A percentile compares a stretch with the other conserved stretches of the same genome.
Conservation (phyloP, 2,329 filamentous ascomycete species). For the Moelleriella libera region DNA sequence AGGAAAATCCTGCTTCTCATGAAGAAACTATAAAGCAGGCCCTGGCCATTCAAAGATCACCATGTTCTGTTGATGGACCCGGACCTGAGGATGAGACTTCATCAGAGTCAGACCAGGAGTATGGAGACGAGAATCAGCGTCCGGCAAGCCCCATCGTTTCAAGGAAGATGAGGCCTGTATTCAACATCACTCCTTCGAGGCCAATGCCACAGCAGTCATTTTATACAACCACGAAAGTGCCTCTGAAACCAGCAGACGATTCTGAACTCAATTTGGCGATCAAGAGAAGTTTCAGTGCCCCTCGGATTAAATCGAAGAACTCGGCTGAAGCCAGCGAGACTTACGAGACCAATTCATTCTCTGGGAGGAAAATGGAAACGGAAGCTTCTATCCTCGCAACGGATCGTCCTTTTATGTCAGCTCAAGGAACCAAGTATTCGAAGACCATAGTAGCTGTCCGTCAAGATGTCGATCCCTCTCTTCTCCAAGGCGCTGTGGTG, state of each 20-base stretch:
- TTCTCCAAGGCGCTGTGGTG: constrained; percentile 60
- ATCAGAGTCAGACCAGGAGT: constrained; percentile 51
- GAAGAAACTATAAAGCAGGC: background rate
- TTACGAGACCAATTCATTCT: too few species aligned
- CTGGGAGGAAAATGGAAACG: background rate
- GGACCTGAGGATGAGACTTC: constrained; percentile 28
- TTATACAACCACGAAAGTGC: constrained; percentile 65
- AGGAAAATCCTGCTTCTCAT: constrained; percentile 40
- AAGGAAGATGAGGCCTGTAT: constrained; percentile 13
- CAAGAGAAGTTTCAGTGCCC: constrained; percentile 35
- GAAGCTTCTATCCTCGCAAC: background rate
- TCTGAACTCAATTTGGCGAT: constrained; percentile 33
- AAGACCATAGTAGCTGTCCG: constrained; percentile 23
- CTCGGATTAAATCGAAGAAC: constrained; percentile 23
- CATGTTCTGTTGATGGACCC: constrained; percentile 17
- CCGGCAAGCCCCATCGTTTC: constrained; percentile 36
- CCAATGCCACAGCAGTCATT: constrained; percentile 32
- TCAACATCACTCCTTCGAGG: constrained; percentile 41
- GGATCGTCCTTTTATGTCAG: background rate
- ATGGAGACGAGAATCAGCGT: constrained; percentile 51
- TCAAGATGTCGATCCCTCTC: constrained; percentile 32
- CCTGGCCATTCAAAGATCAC: constrained; percentile 14
- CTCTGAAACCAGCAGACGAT: constrained; percentile 54
- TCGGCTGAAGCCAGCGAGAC: too few species aligned
- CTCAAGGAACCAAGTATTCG: background rate